These are phyloP conservation scores for Aspergillus eucalypticola DNA, from an alignment of 2,329 filamentous ascomycete species.

Conservation along the genomic window DNA sequence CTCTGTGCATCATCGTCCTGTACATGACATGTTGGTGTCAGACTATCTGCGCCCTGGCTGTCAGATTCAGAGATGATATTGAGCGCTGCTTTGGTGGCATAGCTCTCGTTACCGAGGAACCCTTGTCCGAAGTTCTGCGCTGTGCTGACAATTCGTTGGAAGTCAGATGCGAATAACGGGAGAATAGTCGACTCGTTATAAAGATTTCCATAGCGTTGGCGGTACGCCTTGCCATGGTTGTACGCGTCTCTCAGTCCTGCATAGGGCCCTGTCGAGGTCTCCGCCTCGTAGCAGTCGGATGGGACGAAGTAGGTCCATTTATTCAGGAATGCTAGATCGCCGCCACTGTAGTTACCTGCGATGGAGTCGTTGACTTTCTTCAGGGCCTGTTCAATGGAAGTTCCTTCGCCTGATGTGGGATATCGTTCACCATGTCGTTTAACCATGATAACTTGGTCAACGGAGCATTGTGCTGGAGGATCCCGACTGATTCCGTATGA, in stretches of 20 bases:
- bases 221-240: slow-evolving; percentile 21
- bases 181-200: slow-evolving; percentile 16
- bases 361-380: slow-evolving; percentile 17
- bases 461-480: slow-evolving; percentile 20
- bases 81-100: slow-evolving; percentile 23
- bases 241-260: slow-evolving; percentile 20
- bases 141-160: slow-evolving; percentile 23
- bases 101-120: slow-evolving; percentile 24
- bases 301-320: slow-evolving; percentile 26
- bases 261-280: slow-evolving; percentile 23
- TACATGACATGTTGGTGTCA: slow-evolving; percentile 21
- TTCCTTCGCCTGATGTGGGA: slow-evolving; percentile 12
- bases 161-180: slow-evolving; percentile 23
- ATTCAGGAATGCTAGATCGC: slow-evolving; percentile 22
- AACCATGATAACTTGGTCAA: slow-evolving; percentile 28
- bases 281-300: slow-evolving; percentile 20
- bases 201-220: slow-evolving; percentile 23
- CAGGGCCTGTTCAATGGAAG: slow-evolving; percentile 16
- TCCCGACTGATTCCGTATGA: slow-evolving; percentile 24
- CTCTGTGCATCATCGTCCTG: slow-evolving; percentile 9
- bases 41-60: slow-evolving; percentile 23
- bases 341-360: slow-evolving; percentile 9
- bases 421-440: slow-evolving; percentile 28
- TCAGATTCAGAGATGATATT: slow-evolving; percentile 25
- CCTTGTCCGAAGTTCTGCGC: slow-evolving; percentile 26